Percentiles rank a stretch among this genome's conserved stretches.
phyloP scores from a whole-genome alignment of 2,329 filamentous ascomycete genomes.

The Nannizzia gypsea region DNA sequence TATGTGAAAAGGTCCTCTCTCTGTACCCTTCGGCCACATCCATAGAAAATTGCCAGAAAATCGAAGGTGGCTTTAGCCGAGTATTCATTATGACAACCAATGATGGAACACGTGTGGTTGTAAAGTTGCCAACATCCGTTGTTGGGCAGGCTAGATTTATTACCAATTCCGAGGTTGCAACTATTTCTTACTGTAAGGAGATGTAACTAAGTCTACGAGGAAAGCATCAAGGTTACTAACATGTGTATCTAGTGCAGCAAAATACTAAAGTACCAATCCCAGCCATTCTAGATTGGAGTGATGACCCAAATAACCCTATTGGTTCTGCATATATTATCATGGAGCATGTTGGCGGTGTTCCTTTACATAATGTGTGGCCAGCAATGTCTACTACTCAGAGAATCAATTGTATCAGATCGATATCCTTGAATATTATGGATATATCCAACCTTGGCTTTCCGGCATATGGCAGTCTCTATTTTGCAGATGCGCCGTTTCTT shows the following conservation, averaged over 20 bases:
- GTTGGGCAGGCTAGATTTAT: conserved; percentile 16
- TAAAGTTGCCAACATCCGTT: conserved; percentile 30
- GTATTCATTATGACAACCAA: conserved; percentile 35
- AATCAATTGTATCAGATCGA: conserved; percentile 14
- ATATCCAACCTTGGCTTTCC: conserved; percentile 22
- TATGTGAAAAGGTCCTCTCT: conserved; percentile 27
- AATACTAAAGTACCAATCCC: conserved; percentile 34
- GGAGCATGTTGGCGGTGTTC: conserved; percentile 26
- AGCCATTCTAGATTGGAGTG: conserved; percentile 33
- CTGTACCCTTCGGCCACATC: conserved; percentile 26
- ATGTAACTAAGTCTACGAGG: too few species aligned
- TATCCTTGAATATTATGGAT: conserved; percentile 9
- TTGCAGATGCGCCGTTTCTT: conserved; percentile 17
- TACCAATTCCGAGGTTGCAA: conserved; percentile 29
- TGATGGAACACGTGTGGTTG: conserved; percentile 29
- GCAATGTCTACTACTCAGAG: conserved; percentile 22
- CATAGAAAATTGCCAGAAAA: conserved; percentile 31
- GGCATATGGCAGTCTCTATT: conserved; percentile 29
- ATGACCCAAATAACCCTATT: conserved; percentile 25
- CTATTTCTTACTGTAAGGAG: conserved; percentile 31
- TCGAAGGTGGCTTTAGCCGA: conserved; percentile 36
- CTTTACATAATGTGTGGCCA: conserved; percentile 24
- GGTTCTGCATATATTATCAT: conserved; percentile 33
- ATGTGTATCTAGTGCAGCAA: conserved; percentile 21
- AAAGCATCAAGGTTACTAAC: too few species aligned